Evolutionary conservation across 164 flowering plant species (phyloP).

Genomic region (Euptelea pleiosperma): DNA sequence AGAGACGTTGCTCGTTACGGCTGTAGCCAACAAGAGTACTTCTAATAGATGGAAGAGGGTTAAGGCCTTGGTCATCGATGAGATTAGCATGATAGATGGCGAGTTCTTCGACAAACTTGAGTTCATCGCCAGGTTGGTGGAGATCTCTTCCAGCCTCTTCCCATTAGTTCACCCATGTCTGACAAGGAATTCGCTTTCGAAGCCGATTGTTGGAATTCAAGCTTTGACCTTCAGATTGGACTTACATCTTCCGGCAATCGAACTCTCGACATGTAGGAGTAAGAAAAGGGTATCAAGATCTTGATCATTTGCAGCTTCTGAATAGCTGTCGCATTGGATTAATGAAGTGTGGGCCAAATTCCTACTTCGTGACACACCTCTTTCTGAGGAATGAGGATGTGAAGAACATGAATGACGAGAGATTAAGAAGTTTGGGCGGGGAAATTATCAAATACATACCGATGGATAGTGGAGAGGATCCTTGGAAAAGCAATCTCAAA

Average conservation of each 20-base stretch:
- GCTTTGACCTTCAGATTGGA: slow-evolving; percentile 52
- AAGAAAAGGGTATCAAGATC: slow-evolving; percentile 40
- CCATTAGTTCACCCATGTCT: slow-evolving; percentile 13
- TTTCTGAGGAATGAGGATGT: slow-evolving; percentile 52
- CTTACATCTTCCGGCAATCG: slow-evolving; percentile 54
- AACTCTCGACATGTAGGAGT: slow-evolving; percentile 37
- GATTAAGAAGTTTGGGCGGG: slow-evolving; percentile 27
- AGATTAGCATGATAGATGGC: slow-evolving; percentile 56
- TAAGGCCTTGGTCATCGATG: slow-evolving; percentile 57
- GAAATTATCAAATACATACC: slow-evolving; percentile 32
- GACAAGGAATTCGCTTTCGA: slow-evolving; percentile 54
- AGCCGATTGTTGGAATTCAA: slow-evolving; percentile 54
- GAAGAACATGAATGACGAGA: slow-evolving; percentile 32
- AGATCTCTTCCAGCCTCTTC: slow-evolving; percentile 68
- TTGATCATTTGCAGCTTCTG: slow-evolving; percentile 29
- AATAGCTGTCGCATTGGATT: slow-evolving; percentile 17
- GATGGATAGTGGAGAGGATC: slow-evolving; percentile 34
- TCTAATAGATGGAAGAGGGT: slow-evolving; percentile 39
- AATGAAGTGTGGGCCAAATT: slow-evolving; percentile 21
- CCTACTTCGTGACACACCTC: slow-evolving; percentile 33
- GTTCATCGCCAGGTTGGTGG: slow-evolving; percentile 54
- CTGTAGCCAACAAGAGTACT: too few species aligned
- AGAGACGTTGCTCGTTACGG: too few species aligned
- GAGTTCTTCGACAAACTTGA: slow-evolving; percentile 44
- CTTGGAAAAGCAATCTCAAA: slow-evolving; percentile 40